Evolutionary conservation across 2,329 filamentous ascomycete genomes (phyloP).

Genomic region (Fonsecaea nubica): DNA sequence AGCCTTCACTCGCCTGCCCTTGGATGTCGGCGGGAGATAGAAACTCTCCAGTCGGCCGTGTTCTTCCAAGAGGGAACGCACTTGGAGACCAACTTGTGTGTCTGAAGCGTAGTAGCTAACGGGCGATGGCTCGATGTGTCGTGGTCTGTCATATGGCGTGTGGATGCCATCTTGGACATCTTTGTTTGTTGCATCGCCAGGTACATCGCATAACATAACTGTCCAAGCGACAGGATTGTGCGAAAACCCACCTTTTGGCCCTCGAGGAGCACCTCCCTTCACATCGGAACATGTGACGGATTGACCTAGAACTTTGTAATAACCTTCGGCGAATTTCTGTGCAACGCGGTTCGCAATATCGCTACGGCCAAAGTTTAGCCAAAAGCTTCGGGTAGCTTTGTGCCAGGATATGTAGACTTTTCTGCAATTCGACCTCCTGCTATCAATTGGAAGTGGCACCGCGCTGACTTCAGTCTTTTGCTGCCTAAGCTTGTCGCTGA

Average conservation of each 20-base stretch:
- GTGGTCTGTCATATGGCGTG: conserved; percentile 29
- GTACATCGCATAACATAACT: conserved; percentile 39
- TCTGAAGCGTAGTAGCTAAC: conserved; percentile 31
- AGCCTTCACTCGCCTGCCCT: conserved; percentile 50
- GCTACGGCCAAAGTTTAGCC: conserved; percentile 40
- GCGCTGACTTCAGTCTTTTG: conserved; percentile 27
- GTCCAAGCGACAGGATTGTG: conserved; percentile 38
- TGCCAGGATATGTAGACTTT: conserved; percentile 42
- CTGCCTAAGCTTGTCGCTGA: conserved; percentile 29
- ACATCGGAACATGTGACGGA: conserved; percentile 21
- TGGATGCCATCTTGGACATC: conserved; percentile 35
- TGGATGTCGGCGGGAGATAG: conserved; percentile 39
- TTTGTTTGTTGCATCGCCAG: conserved; percentile 26
- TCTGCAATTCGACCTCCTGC: conserved; percentile 36
- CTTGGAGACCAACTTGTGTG: conserved; percentile 33
- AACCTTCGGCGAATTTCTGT: conserved; percentile 37
- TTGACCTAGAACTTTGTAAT: conserved; percentile 37
- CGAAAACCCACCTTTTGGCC: neutral
- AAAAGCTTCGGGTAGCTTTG: conserved; percentile 38
- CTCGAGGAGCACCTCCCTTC: conserved; percentile 15
- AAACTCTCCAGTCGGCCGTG: conserved; percentile 48
- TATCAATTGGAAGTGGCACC: conserved; percentile 27
- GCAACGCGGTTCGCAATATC: conserved; percentile 37
- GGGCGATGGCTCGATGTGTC: conserved; percentile 31
- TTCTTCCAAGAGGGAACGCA: conserved; percentile 39